Base-by-base conservation (phyloP, 2,329 filamentous ascomycete species). In the Epichloe scottii region DNA sequence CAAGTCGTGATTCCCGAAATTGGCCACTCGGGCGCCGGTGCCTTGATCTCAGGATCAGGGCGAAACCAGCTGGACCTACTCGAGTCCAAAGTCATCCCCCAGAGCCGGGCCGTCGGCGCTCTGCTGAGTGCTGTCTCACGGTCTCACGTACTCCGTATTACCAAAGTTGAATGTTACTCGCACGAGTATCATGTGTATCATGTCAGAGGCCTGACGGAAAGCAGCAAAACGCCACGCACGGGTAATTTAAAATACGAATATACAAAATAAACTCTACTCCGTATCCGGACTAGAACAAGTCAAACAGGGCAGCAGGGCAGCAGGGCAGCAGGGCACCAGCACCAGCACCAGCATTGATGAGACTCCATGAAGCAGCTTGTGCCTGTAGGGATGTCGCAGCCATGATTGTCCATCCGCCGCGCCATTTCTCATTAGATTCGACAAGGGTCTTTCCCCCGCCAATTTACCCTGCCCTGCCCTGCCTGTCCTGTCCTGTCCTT, bases 21-120 rank as follows among this genome's bases (percentile, higher is more conserved):
- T 49, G 46, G 46, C 51, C 51, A 46, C 51, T 52, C 46, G 42
- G 46, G 50, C 50, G 41, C 39, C 19, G 34, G 46, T 42, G 38
- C 35, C 34, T 38, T 43, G 23, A 41, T 30, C 30, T 10, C 30
- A 30, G 30, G 30, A 30, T 49, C 46, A 40, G 46, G 50, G 26
- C 46, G 40, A 50, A 35, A 30, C 37, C 8, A 33, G n/a, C 37
- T 38, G 12, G 14, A 30, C 7, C 26, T 30, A 30, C 26, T 30
- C 30, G 30, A 30, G 30, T 30, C 8, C 30, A 11, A 10, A 11
- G 30, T 30, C 4, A 10, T 30, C 7, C 30, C 21, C 30, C 30
- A 30, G 30, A 30, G 30, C 30, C 30, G 3, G 3, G 3, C 30
- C 30, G 30, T 30, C 30, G 30, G 30, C 30, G 30, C 30, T 30